Evolutionary conservation across 495 filamentous ascomycete species (phyloP).

Genomic region (Friedmanniomyces simplex): DNA sequence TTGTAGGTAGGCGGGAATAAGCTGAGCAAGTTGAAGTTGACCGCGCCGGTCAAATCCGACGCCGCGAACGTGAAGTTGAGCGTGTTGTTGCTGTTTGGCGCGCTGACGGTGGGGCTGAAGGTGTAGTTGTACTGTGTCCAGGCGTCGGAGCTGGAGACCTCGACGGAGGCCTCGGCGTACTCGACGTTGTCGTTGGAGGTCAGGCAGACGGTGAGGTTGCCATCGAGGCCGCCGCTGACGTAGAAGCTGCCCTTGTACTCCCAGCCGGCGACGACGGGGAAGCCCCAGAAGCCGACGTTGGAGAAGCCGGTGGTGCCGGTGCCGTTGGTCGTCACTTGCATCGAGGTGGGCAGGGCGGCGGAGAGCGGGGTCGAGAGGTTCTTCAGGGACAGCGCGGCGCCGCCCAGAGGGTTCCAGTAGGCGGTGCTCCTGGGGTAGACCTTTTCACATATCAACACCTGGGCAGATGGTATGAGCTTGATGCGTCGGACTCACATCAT

Average conservation of each 20-base stretch:
- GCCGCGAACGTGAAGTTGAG: slow-evolving; percentile 31
- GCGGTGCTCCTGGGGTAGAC: slow-evolving; percentile 31
- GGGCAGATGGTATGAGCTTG: not conserved
- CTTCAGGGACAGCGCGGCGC: slow-evolving; percentile 41
- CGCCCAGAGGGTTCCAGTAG: slow-evolving; percentile 47
- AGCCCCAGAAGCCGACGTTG: slow-evolving; percentile 26
- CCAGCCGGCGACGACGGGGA: slow-evolving; percentile 12
- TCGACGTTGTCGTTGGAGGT: slow-evolving; percentile 39
- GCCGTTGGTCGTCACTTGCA: slow-evolving; percentile 38
- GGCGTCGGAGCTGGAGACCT: slow-evolving; percentile 27
- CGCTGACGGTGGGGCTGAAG: slow-evolving; percentile 29
- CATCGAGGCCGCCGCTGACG: slow-evolving; percentile 26
- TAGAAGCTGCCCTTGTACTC: slow-evolving; percentile 31
- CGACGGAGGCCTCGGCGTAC: slow-evolving; percentile 35
- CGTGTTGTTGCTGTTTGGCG: slow-evolving; percentile 31
- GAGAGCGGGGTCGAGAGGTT: slow-evolving; percentile 39
- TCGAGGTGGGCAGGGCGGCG: slow-evolving; percentile 45
- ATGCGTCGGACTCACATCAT: not conserved
- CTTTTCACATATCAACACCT: not conserved
- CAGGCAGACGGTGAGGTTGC: slow-evolving; percentile 32
- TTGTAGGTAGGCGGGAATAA: slow-evolving; percentile 34
- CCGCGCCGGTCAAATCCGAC: slow-evolving; percentile 19
- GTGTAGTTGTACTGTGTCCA: slow-evolving; percentile 43
- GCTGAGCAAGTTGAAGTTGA: slow-evolving; percentile 31
- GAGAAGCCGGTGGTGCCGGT: slow-evolving; percentile 15